Base-by-base conservation (phyloP, 1,139 yeast genomes). In the Kluyveromyces marxianus region DNA sequence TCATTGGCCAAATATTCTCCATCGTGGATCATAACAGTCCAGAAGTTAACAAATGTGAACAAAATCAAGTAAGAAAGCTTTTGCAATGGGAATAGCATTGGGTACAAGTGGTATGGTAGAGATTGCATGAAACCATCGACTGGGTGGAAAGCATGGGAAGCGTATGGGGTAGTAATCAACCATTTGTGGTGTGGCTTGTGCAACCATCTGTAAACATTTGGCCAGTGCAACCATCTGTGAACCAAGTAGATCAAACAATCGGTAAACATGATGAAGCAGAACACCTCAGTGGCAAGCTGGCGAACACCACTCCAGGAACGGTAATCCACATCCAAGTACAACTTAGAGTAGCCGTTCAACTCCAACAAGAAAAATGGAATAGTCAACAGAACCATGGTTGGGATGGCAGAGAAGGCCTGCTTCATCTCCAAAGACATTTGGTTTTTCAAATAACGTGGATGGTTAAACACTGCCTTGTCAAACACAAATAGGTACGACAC, bases 171-270 rank as follows among this genome's bases (percentile, higher is more conserved):
- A 54, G 97, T 92, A 44, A 92, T 97, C 59, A 92, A 81, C 98
- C 98, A 92, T 70, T 92, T 94, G 75, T 92, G 98, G 68, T 92
- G 98, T n/a, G 97, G 97, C 71, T 92, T 92, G 72, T 92, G 98
- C 54, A 92, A 71, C 32, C 63, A 67, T 72, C 84, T 90, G 77
- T 92, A 92, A 37, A 92, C 82, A 34, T 75, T 59, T 30, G 96
- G 97, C 84, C 90, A 86, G 67, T 92, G 98, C 59, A 92, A 74
- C 77, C 87, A 79, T 62, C 97, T 81, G 69, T 92, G 98, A 57
- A 89, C 83, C 62, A 85, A 74, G 67, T 92, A 92, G 59, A 92
- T 88, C 49, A 92, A 86, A 65, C 88, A 83, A 68, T 92, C 98
- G 5, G 98, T 90, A 65, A 92, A 92, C 72, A 92, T 75, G 53